Evolutionary conservation across 345 rosid genomes (phyloP), one percentile per base, ranked within the genome.

Genomic region (Passiflora organensis): DNA sequence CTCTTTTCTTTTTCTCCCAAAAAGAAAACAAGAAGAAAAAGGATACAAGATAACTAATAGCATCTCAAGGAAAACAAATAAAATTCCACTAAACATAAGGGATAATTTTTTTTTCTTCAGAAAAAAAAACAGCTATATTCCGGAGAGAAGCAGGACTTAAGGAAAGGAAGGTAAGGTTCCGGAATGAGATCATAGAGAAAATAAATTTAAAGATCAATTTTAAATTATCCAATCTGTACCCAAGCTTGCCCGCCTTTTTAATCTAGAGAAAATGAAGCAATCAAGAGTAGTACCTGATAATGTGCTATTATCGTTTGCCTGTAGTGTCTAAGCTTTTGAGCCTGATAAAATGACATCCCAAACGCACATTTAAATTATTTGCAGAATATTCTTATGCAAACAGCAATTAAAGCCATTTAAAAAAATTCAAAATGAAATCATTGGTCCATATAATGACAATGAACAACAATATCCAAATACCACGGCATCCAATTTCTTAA

Each of bases 251-350:
- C n/a, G 13, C n/a, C 0, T 4, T 41, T 41, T 0, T 13, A 37
- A 37, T 13, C 8, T 9, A 1, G 13, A 13, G 41, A 13, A 12
- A 41, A 11, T 11, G 43, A 11, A 41, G n/a, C 13, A 41, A 8
- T 39, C 41, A 19, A 46, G 43, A 37, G 37, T 55, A 48, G 28
- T 68, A 84, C 99, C 99, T 76, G 80, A 80, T 89, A 89, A 63
- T 74, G 78, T 32, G 79, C 59, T 50, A 71, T 71, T 43, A 93
- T 89, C 83, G 67, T 84, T 67, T 73, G 85, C 73, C 94, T 80
- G 73, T 93, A 86, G 36, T 84, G 91, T 49, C 73, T 82, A 44
- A 86, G 99, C 71, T 69, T 86, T 55, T 78, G 94, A 43, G 59
- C 80, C 99, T 89, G 80, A 45, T 55, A 16, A 51, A 32, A 39